A percentile compares a stretch with the other conserved stretches of the same genome.
phyloP scores from a whole-genome alignment of 164 flowering plant genomes.

The Akebia trifoliata region DNA sequence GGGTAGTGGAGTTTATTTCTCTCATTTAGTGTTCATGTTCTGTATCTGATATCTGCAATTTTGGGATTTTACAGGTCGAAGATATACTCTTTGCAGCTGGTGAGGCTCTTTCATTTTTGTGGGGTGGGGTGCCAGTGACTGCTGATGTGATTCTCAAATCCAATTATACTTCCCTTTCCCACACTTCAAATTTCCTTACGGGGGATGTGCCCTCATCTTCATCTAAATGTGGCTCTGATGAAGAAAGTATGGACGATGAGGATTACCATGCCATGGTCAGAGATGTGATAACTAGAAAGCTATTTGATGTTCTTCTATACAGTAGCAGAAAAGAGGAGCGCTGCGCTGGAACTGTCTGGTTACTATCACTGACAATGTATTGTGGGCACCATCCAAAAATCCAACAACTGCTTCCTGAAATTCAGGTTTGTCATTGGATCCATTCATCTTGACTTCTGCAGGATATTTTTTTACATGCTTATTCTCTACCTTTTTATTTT shows the following conservation, averaged over 20 bases:
- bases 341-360: slow-evolving; percentile 95
- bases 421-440: slow-evolving; percentile 55
- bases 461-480: background rate
- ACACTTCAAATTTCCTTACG: slow-evolving; percentile 68
- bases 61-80: slow-evolving; percentile 62
- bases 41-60: background rate
- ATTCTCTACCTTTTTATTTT: background rate
- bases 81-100: slow-evolving; percentile 97
- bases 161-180: slow-evolving; percentile 79
- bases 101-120: slow-evolving; percentile 87
- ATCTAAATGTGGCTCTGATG: slow-evolving; percentile 23
- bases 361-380: slow-evolving; percentile 84
- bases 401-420: slow-evolving; percentile 89
- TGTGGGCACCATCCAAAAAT: slow-evolving; percentile 77
- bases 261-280: slow-evolving; percentile 45
- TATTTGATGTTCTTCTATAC: slow-evolving; percentile 77
- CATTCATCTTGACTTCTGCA: background rate
- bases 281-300: slow-evolving; percentile 63
- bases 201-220: slow-evolving; percentile 46
- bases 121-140: slow-evolving; percentile 96
- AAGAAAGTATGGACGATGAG: slow-evolving; percentile 34
- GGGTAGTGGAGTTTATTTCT: slow-evolving; percentile 5
- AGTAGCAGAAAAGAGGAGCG: slow-evolving; percentile 94
- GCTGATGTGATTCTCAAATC: slow-evolving; percentile 88
- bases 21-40: background rate